A percentile compares a stretch with the other conserved stretches of the same genome.
These are phyloP conservation scores for Dissophora globulifera DNA, from an alignment of 192 early-diverging fungal genomes.

Conservation along the genomic window DNA sequence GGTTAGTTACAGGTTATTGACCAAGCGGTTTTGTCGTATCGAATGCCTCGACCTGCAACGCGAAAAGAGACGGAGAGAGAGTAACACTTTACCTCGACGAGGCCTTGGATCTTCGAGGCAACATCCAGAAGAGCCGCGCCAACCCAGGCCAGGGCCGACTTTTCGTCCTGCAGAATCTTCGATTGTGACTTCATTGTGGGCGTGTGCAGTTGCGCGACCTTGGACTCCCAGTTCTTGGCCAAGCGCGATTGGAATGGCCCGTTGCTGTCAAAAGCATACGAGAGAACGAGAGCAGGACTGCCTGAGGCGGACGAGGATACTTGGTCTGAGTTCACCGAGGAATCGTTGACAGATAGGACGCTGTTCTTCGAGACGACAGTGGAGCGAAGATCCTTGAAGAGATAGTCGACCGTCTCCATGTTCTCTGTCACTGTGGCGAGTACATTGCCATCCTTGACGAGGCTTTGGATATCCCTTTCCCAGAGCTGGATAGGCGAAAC, in stretches of 20 bases:
- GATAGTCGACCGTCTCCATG: constrained; percentile 50
- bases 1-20: too few species aligned
- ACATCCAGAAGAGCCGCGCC: constrained; percentile 65
- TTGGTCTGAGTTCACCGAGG: background rate
- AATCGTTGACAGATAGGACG: constrained; percentile 9
- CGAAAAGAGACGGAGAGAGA: background rate
- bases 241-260: constrained; percentile 52
- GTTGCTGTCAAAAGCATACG: constrained; percentile 65
- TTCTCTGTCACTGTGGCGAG: constrained; percentile 49
- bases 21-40: too few species aligned
- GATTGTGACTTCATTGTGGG: constrained; percentile 56
- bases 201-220: constrained; percentile 56
- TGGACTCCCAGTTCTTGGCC: constrained; percentile 63
- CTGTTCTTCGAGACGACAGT: constrained; percentile 10
- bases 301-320: background rate
- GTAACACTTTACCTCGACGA: constrained; percentile 60
- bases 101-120: constrained; percentile 66
- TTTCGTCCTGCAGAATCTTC: constrained; percentile 45
- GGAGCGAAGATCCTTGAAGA: constrained; percentile 51
- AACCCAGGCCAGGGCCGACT: constrained; percentile 65
- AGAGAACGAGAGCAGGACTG: constrained; percentile 53
- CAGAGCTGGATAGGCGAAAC: constrained; percentile 41
- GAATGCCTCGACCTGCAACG: too few species aligned
- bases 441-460: constrained; percentile 37
- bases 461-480: constrained; percentile 40